Percentiles rank a stretch among this genome's conserved stretches.
These are phyloP conservation scores for Sordariomycetes sp. DNA, from an alignment of 2,329 filamentous ascomycete species.

Conservation along the genomic window DNA sequence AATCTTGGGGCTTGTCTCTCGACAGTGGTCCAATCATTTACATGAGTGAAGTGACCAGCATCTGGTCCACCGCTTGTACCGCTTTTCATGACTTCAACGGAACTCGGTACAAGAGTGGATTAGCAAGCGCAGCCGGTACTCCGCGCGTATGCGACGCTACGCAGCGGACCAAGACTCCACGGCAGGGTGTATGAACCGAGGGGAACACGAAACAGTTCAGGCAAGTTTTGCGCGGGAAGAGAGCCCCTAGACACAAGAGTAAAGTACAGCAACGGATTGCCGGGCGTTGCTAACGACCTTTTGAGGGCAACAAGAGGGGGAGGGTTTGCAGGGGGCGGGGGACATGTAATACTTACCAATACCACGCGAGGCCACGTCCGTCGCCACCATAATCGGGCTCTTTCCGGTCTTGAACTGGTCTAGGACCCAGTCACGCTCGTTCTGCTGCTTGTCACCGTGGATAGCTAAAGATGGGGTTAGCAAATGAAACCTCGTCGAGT, in stretches of 20 bases:
- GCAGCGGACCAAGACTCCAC: conserved; percentile 80
- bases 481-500: neutral
- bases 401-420: conserved; percentile 99
- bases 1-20: conserved; percentile 31
- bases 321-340: conserved; percentile 31
- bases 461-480: conserved; percentile 51
- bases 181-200: conserved; percentile 61
- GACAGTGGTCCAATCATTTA: conserved; percentile 5
- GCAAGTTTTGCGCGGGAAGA: conserved; percentile 82
- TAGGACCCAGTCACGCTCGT: conserved; percentile 98
- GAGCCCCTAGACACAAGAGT: conserved; percentile 85
- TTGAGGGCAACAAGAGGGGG: conserved; percentile 28
- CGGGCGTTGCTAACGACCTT: conserved; percentile 14
- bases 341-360: conserved; percentile 81
- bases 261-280: conserved; percentile 56
- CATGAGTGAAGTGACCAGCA: conserved; percentile 25
- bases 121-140: neutral
- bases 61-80: conserved; percentile 68
- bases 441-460: conserved; percentile 98
- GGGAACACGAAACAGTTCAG: conserved; percentile 72
- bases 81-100: conserved; percentile 15
- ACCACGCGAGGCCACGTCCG: conserved; percentile 98
- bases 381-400: conserved; percentile 99
- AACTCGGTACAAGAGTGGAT: conserved; percentile 57
- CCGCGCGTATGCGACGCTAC: conserved; percentile 49